phyloP scores from a whole-genome alignment of 495 filamentous ascomycete species.

The Hypoxylon fuscum region DNA sequence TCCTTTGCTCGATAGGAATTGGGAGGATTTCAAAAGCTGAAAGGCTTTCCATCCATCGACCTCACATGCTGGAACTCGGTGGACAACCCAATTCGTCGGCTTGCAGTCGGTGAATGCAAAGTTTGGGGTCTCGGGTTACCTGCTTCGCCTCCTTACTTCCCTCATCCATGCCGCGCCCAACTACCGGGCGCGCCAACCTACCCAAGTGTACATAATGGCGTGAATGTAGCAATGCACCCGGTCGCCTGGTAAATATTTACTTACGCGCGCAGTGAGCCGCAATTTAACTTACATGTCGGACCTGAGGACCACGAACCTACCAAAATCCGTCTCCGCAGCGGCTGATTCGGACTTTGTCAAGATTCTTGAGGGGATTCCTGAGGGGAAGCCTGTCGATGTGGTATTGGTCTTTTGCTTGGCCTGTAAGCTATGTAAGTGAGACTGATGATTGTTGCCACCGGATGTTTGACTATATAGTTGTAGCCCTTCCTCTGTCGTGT shows the following conservation, averaged over 20 bases:
- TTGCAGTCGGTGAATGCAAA: slow-evolving; percentile 40
- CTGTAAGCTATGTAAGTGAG: slow-evolving; percentile 9
- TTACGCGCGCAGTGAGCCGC: slow-evolving; percentile 29
- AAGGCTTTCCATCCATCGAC: not conserved
- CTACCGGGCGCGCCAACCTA: slow-evolving; percentile 2
- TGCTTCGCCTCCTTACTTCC: slow-evolving; percentile 25
- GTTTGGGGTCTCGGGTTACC: slow-evolving; percentile 13
- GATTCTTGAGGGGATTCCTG: slow-evolving; percentile 32
- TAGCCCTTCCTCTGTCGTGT: slow-evolving; percentile 27
- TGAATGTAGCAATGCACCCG: slow-evolving; percentile 14
- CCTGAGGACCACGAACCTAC: slow-evolving; percentile 18
- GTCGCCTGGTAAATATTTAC: slow-evolving; percentile 10
- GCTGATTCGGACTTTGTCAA: slow-evolving; percentile 27
- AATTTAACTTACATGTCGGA: slow-evolving; percentile 34
- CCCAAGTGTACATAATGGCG: slow-evolving; percentile 15
- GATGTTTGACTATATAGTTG: slow-evolving; percentile 33
- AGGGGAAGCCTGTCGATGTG: slow-evolving; percentile 41
- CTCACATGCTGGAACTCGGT: slow-evolving; percentile 18
- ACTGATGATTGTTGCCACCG: slow-evolving; percentile 28
- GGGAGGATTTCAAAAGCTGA: not conserved
- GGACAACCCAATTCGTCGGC: slow-evolving; percentile 29
- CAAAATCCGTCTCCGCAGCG: slow-evolving; percentile 23
- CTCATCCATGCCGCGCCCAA: slow-evolving; percentile 11
- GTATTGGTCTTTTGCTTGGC: slow-evolving; percentile 28
- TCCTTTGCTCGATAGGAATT: not conserved